Conservation (phyloP, 441 rosid species). For the Theobroma grandiflorum region DNA sequence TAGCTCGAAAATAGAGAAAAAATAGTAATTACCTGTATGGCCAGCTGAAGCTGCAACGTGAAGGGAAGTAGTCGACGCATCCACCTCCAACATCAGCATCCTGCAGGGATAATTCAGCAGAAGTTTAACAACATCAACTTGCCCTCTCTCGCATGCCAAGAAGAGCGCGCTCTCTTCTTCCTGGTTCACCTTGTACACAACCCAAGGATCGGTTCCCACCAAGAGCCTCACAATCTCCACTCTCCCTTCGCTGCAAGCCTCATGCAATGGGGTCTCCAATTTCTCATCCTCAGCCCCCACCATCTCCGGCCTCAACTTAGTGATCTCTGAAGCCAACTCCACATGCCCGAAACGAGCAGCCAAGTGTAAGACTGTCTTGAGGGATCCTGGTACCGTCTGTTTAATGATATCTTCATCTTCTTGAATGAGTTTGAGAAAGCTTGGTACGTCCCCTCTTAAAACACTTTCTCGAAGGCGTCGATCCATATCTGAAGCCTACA, state of each 20-base stretch:
- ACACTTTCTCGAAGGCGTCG: constrained; percentile 34
- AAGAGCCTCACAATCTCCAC: constrained; percentile 37
- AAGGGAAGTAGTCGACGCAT: constrained; percentile 42
- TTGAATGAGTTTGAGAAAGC: constrained; percentile 32
- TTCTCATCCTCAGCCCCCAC: constrained; percentile 35
- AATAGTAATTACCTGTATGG: constrained; percentile 36
- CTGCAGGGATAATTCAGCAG: constrained; percentile 23
- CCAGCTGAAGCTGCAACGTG: constrained; percentile 51
- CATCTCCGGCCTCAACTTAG: constrained; percentile 50
- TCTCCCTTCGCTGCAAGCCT: constrained; percentile 53
- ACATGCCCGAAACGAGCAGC: constrained; percentile 46
- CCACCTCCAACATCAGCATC: constrained; percentile 42
- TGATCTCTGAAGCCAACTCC: constrained; percentile 46
- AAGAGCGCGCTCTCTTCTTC: constrained; percentile 31
- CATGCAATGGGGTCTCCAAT: constrained; percentile 56
- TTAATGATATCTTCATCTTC: constrained; percentile 26
- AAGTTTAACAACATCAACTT: constrained; percentile 33
- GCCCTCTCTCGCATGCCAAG: constrained; percentile 45
- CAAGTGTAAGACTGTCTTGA: constrained; percentile 45
- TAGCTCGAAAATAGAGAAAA: too few species aligned
- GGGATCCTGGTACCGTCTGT: constrained; percentile 25
- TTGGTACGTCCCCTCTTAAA: constrained; percentile 33
- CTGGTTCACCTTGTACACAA: constrained; percentile 35
- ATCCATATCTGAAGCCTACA: constrained; percentile 30
- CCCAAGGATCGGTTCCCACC: constrained; percentile 39